Base-by-base conservation (phyloP, 495 filamentous ascomycete genomes). In the Talaromyces wortmannii region DNA sequence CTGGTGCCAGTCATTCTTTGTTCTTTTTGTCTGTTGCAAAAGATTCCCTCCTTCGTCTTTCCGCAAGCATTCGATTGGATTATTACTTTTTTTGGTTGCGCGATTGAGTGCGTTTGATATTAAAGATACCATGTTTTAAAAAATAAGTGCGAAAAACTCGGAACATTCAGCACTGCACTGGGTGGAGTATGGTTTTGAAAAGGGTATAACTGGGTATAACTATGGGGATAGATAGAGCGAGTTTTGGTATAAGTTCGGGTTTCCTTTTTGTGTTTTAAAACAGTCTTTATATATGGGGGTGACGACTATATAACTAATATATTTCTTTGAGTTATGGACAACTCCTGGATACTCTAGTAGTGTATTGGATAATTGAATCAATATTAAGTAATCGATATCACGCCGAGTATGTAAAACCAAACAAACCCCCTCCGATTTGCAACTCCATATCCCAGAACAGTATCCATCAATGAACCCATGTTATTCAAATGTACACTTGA, bases 121-220 rank as follows among this genome's bases (percentile, higher is more conserved):
- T 13, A 8, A 40, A 40, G 36, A 40, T 40, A 40, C 36, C 36
- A 40, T 40, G 36, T 40, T 40, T 13, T 8, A 5, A 40, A 40
- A 40, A 10, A 2, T 10, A 8, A 40, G 36, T 23, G 23, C 23
- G 23, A 23, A 23, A 23, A 40, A 29, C 31, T 4, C 16, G 11
- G 43, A 43, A 45, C 52, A 45, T 31, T 31, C 52, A 18, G 42
- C 40, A 45, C 32, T 42, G 52, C 50, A 53, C 52, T 53, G 52
- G 52, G 31, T 31, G 52, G 52, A 53, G 52, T 40, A 30, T 33
- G 52, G 23, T 23, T 23, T 23, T 23, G 23, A 23, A 23, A 23
- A 23, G 23, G 23, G 23, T 23, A 23, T 23, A 23, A 23, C 23
- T 23, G 23, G 23, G 23, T 23, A 23, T 23, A 23, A 4, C 23